Base-by-base conservation (phyloP, 805 yeast genomes). In the Zygosaccharomyces bisporus region DNA sequence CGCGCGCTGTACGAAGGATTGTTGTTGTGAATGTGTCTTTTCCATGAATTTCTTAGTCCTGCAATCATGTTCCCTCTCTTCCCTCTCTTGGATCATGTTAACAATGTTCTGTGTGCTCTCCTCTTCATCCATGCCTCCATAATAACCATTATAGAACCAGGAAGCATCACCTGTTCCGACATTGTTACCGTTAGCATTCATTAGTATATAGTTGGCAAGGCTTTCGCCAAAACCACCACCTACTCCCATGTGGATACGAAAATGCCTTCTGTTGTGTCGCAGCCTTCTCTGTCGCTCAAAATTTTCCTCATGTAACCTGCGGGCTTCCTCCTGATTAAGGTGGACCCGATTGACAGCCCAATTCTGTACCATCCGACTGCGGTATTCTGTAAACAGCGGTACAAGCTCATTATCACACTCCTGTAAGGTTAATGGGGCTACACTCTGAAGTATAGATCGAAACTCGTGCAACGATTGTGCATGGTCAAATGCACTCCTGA, bases 61-160 rank as follows among this genome's bases (percentile, higher is more conserved):
- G 4, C 44, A 33, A 43, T 59, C 65, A 12, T 51, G 52, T 31
- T 62, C 68, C 32, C 50, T 46, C 29, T 61, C 66, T 43, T 64
- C 67, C 17, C 66, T 51, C 24, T 54, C 59, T 48, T 64, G 64
- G 36, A 64, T 63, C 56, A 61, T 55, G 27, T 54, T 52, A n/a
- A 64, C 56, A 24, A 63, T 58, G 39, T 52, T 51, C 45, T 60
- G 63, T 6, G 66, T 64, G 14, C 55, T 47, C 25, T 45, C 54
- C 30, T 49, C 56, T 20, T 54, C 58, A 25, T 47, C 46, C 36
- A 27, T 36, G 20, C 35, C 52, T 18, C 39, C 47, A 13, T 18
- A 31, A 6, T 18, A 24, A 10, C 42, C 34, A 19, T 40, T 31
- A 17, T 34, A 35, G 44, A 43, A 35, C 21, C 35, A 37, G 16